Evolutionary conservation across 169 alveolate genomes (phyloP).

Genomic region (Plasmodium vivax): DNA sequence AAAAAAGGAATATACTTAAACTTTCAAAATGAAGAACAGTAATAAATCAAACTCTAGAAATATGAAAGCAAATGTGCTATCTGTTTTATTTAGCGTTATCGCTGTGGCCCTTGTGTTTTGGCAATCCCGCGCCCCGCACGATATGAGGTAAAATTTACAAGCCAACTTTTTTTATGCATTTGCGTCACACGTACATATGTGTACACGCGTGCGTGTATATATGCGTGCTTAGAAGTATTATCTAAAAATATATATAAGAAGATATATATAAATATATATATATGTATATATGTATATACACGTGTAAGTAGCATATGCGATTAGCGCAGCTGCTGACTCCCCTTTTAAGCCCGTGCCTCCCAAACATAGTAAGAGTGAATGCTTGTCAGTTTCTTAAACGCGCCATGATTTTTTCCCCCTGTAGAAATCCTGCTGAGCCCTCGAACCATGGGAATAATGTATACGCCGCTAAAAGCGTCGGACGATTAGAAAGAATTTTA

Average conservation of each 20-base stretch:
- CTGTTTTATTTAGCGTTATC: constrained; percentile 2
- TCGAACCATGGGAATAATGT: neutral
- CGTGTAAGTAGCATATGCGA: neutral
- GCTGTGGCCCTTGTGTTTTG: neutral
- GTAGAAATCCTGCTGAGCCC: neutral
- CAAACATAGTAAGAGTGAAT: neutral
- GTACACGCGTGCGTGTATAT: neutral
- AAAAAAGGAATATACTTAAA: neutral
- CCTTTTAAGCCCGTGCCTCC: neutral
- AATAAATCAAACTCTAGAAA: neutral
- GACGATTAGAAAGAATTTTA: constrained; percentile 8
- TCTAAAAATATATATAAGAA: too few species aligned
- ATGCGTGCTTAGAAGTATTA: too few species aligned
- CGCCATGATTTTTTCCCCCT: neutral
- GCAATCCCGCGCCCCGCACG: neutral
- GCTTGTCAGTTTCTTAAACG: neutral
- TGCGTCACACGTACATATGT: neutral
- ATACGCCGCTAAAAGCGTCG: neutral
- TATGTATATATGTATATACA: neutral
- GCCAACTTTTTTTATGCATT: neutral
- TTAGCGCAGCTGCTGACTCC: neutral
- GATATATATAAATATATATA: neutral
- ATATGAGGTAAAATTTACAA: constrained; percentile 2
- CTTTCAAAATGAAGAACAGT: neutral
- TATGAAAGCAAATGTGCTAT: neutral